Evolutionary conservation across 345 rosid genomes (phyloP).

Genomic region (Citrus trifoliata): DNA sequence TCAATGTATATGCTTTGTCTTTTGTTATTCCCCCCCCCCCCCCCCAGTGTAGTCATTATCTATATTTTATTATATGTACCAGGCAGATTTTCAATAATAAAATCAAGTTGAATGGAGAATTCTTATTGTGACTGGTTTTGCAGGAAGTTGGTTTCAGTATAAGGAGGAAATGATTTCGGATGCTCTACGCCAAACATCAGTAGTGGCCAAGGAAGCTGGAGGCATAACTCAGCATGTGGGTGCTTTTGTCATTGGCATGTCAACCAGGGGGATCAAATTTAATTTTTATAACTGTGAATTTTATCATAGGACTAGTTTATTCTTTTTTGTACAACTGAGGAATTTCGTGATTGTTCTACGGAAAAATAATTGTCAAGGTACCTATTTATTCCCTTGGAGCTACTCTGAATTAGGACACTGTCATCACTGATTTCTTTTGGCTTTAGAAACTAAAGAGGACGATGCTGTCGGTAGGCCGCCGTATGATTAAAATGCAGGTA

Average conservation of each 20-base stretch:
- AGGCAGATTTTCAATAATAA: not conserved
- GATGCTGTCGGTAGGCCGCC: no score
- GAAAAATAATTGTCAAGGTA: not conserved
- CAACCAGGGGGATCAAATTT: conserved; percentile 60
- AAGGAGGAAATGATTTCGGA: conserved; percentile 76
- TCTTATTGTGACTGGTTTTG: conserved; percentile 16
- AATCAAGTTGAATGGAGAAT: not conserved
- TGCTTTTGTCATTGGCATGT: conserved; percentile 85
- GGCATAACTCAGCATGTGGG: conserved; percentile 97
- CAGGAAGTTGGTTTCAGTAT: conserved; percentile 78
- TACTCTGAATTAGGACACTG: not conserved
- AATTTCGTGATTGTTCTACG: not conserved
- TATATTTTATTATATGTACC: not conserved
- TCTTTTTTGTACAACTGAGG: conserved; percentile 5
- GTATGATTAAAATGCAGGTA: no score
- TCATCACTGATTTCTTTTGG: not conserved
- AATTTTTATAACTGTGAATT: no score
- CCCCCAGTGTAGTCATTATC: not conserved
- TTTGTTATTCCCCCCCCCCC: no score
- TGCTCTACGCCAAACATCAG: conserved; percentile 81
- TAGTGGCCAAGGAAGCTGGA: conserved; percentile 90
- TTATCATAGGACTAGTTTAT: not conserved
- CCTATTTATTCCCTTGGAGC: not conserved
- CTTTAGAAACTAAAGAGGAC: not conserved
- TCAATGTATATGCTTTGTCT: not conserved